A percentile compares a stretch with the other conserved stretches of the same genome.
These are phyloP conservation scores for Lophiotrema nucula DNA, from an alignment of 495 filamentous ascomycete genomes.

Conservation along the genomic window DNA sequence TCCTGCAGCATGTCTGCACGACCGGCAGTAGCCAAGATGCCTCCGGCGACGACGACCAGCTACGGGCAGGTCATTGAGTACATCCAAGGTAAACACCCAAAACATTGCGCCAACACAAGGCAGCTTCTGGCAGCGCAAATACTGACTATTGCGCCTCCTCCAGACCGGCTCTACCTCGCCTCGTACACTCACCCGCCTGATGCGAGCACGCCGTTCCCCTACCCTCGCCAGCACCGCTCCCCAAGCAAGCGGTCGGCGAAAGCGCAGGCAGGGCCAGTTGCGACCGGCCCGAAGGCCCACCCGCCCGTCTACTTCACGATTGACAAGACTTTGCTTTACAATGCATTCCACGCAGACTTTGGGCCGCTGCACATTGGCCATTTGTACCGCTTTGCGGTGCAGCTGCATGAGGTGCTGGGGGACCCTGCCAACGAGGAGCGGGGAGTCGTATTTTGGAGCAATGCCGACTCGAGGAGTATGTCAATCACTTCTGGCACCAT, in stretches of 20 bases:
- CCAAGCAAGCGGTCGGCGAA: constrained; percentile 76
- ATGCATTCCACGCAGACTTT: constrained; percentile 98
- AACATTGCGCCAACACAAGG: constrained; percentile 1
- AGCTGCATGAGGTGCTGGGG: constrained; percentile 91
- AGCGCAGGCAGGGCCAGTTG: constrained; percentile 55
- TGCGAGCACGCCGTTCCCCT: constrained; percentile 82
- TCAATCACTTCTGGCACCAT: constrained; percentile 22
- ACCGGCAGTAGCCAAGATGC: constrained; percentile 7
- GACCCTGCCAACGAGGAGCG: constrained; percentile 79
- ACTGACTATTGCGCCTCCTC: not conserved
- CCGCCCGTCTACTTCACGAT: constrained; percentile 92
- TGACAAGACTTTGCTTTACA: constrained; percentile 90
- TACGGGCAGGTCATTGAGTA: constrained; percentile 77
- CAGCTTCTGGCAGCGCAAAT: not conserved
- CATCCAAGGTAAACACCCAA: constrained; percentile 59
- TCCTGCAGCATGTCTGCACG: constrained; percentile 4
- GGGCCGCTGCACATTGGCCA: constrained; percentile 96
- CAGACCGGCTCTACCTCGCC: constrained; percentile 93
- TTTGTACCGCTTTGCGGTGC: constrained; percentile 89
- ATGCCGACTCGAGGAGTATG: constrained; percentile 82
- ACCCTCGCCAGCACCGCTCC: constrained; percentile 60
- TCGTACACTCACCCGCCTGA: constrained; percentile 82
- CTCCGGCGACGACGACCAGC: constrained; percentile 46
- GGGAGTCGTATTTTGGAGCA: constrained; percentile 91
- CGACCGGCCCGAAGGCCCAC: constrained; percentile 49